Evolutionary conservation across 2,329 filamentous ascomycete genomes (phyloP), one percentile per base, ranked within the genome.

Genomic region (Teratosphaeria pseudoeucalypti): DNA sequence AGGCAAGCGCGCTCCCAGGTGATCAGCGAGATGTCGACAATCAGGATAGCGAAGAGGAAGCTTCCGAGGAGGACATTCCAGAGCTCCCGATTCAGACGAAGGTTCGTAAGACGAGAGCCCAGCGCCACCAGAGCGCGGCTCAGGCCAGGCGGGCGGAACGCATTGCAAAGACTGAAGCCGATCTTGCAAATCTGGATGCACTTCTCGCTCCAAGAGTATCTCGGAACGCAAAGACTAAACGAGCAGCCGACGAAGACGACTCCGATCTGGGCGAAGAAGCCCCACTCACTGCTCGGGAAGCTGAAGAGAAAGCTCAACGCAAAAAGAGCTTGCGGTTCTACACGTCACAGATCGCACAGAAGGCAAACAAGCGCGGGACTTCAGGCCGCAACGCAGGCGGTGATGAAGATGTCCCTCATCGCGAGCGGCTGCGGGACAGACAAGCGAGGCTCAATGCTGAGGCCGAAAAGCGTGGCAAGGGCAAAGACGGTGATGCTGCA

Each of bases 241-340:
- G 58, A 10, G 16, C 63, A 12, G 72, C 70, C 60, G 71, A 74
- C 16, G 75, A 76, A 34, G 84, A 87, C 62, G 83, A 89, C 67
- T 95, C 91, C 2, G 94, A 99, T 77, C 92, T 99, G 71, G 94
- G 92, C 67, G 94, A 99, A 69, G 91, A 96, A 72, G 87, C 89
- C 16, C 77, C 80, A 3, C 82, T 97, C 60, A 90, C 91, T 58
- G 85, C 86, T 11, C 82, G 85, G 62, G 85, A 92, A 62, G 87
- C 90, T 0, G 89, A 88, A 52, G 90, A 95, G 69, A 99, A 99
- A 76, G 89, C 87, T 0, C 83, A 85, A 61, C 89, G 89, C 74
- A 96, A 94, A 81, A 96, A 95, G 80, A 90, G 85, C 64, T 82
- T 99, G 60, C 88, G 91, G 63, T 99, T 99, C 80, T 99, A 99